phyloP scores from a whole-genome alignment of 2,329 filamentous ascomycete genomes.

The Zymoseptoria ardabiliae region DNA sequence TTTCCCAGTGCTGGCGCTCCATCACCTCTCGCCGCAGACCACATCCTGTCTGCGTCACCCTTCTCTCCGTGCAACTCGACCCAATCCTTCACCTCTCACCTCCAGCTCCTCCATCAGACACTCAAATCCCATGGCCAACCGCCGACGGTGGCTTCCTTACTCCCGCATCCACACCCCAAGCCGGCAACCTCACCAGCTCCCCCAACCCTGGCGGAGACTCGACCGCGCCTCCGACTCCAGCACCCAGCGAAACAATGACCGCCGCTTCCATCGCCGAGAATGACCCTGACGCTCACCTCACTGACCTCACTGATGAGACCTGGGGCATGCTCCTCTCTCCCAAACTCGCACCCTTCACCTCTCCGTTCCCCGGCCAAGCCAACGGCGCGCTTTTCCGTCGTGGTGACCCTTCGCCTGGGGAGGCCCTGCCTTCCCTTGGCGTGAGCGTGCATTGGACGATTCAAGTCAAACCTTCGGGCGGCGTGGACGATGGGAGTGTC shows the following conservation, averaged over 20 bases:
- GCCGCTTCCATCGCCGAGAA: conserved; percentile 37
- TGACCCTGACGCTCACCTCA: conserved; percentile 60
- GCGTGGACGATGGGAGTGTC: conserved; percentile 30
- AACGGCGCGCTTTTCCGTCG: conserved; percentile 40
- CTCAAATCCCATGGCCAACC: conserved; percentile 8
- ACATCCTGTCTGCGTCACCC: conserved; percentile 29
- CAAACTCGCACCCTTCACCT: conserved; percentile 31
- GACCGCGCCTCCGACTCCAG: conserved; percentile 35
- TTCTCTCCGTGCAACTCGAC: conserved; percentile 16
- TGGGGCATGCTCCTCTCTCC: conserved; percentile 61
- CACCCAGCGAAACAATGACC: conserved; percentile 36
- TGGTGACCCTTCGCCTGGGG: conserved; percentile 9
- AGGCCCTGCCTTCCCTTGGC: conserved; percentile 26
- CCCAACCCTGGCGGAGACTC: conserved; percentile 23
- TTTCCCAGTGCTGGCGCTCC: conserved; percentile 20
- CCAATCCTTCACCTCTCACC: conserved; percentile 16
- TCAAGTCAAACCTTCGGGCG: conserved; percentile 32
- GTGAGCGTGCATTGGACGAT: conserved; percentile 43
- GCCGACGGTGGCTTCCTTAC: conserved; percentile 41
- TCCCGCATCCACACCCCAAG: conserved; percentile 57
- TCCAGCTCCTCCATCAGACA: conserved; percentile 5
- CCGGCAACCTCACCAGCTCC: conserved; percentile 21
- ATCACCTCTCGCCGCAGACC: conserved; percentile 29
- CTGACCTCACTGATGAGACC: conserved; percentile 66
- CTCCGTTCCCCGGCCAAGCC: conserved; percentile 33